These are phyloP conservation scores for Gossypium herbaceum DNA, from an alignment of 345 rosid genomes.

Conservation along the genomic window DNA sequence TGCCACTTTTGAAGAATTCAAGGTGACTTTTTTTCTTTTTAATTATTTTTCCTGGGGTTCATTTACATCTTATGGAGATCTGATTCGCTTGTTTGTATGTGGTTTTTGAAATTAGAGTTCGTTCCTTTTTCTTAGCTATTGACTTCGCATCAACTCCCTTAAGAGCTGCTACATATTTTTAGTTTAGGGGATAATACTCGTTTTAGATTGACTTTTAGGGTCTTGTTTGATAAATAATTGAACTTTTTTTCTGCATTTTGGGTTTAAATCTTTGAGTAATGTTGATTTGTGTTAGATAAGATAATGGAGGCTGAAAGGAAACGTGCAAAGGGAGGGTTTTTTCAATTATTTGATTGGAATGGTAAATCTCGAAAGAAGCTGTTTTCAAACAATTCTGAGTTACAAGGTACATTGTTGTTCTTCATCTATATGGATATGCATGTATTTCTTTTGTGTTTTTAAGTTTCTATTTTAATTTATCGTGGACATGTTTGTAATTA, in stretches of 20 bases:
- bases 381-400: constrained; percentile 41
- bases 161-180: background rate
- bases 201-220: background rate
- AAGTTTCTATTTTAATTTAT: background rate
- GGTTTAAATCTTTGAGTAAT: background rate
- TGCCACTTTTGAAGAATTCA: constrained; percentile 20
- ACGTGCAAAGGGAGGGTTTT: constrained; percentile 64
- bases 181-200: background rate
- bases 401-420: constrained; percentile 35
- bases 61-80: constrained; percentile 9
- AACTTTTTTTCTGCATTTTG: background rate
- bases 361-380: constrained; percentile 82
- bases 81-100: constrained; percentile 2
- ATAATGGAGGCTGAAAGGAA: constrained; percentile 67
- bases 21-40: constrained; percentile 22
- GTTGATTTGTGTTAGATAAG: constrained; percentile 33
- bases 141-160: background rate
- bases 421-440: background rate
- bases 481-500: background rate
- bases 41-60: background rate
- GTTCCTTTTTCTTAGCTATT: background rate
- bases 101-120: background rate
- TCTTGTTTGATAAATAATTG: constrained; percentile 5
- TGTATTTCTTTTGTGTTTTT: background rate
- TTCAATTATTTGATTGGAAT: constrained; percentile 81